Conservation (phyloP, 2,329 filamentous ascomycete species). For the Beauveria asiatica region DNA sequence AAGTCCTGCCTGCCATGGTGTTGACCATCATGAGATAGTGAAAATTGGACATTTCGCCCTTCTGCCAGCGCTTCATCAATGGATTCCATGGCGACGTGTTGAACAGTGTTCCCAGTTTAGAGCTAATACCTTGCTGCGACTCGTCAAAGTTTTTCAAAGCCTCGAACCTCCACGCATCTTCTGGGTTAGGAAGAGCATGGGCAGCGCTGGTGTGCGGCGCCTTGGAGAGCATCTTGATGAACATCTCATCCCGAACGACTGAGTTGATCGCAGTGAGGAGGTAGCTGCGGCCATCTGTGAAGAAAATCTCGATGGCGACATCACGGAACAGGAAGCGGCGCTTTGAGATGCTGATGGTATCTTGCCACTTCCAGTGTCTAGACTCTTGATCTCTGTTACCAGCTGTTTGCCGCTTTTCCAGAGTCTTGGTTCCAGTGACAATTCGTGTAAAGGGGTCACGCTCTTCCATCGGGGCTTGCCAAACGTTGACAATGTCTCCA, state of each 20-base stretch:
- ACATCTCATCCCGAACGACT: slow-evolving; percentile 68
- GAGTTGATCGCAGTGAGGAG: slow-evolving; percentile 76
- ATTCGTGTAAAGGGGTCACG: slow-evolving; percentile 93
- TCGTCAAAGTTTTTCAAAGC: slow-evolving; percentile 62
- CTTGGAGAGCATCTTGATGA: slow-evolving; percentile 64
- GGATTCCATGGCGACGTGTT: slow-evolving; percentile 74
- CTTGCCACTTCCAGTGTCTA: slow-evolving; percentile 86
- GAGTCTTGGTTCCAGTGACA: slow-evolving; percentile 59
- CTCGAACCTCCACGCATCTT: slow-evolving; percentile 89
- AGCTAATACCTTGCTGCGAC: slow-evolving; percentile 58
- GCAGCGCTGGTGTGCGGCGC: slow-evolving; percentile 71
- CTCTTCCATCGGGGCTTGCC: slow-evolving; percentile 86
- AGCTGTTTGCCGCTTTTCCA: slow-evolving; percentile 52
- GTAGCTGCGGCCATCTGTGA: slow-evolving; percentile 93
- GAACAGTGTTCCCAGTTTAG: slow-evolving; percentile 88
- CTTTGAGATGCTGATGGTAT: slow-evolving; percentile 93
- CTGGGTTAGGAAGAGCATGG: slow-evolving; percentile 62
- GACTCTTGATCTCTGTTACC: slow-evolving; percentile 63
- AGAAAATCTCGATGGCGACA: slow-evolving; percentile 95
- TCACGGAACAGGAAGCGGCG: slow-evolving; percentile 91
- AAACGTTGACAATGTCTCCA: slow-evolving; percentile 93
- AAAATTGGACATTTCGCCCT: slow-evolving; percentile 95
- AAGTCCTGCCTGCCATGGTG: slow-evolving; percentile 91
- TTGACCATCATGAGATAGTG: slow-evolving; percentile 98
- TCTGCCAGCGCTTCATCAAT: slow-evolving; percentile 81